Evolutionary conservation across 2,329 filamentous ascomycete genomes (phyloP), one percentile per base, ranked within the genome.

Genomic region (Eurotiales sp.): DNA sequence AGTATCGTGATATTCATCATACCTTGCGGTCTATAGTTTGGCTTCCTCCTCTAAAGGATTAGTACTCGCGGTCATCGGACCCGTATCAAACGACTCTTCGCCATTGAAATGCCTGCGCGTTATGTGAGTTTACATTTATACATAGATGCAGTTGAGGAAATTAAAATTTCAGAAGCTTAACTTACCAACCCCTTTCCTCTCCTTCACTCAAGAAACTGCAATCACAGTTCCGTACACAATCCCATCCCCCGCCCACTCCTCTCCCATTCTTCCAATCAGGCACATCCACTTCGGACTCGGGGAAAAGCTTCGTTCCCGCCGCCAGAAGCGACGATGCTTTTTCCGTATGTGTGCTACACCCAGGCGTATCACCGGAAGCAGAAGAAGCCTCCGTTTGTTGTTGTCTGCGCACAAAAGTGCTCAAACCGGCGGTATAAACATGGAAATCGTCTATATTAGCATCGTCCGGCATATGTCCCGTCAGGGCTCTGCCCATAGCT

Each of bases 101-200:
- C 73, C 73, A 56, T 67, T 67, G 51, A 76, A 76, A 55, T 75
- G 72, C 73, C 69, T 72, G 43, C 2, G 19, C 15, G 17, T 14
- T 15, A 25, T 25, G 15, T 21, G 21, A 43, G 36, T 50, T 19
- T 27, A 7, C 15, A 25, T 40, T n/a, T 19, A 4, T 43, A 43
- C 12, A 27, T 17, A 17, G 25, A 44, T 76, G 51, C 52, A 59
- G 39, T n/a, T n/a, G n/a, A n/a, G n/a, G n/a, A n/a, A n/a, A n/a
- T n/a, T n/a, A n/a, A n/a, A n/a, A n/a, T n/a, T n/a, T n/a, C n/a
- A n/a, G n/a, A n/a, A n/a, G n/a, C n/a, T n/a, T n/a, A 42, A 66
- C 77, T 71, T 70, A 93, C 90, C 92, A 97, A 65, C 90, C 90
- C 73, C 91, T 79, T 71, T 97, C 92, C 61, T 87, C 86, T 7